Base-by-base conservation (phyloP, 2,329 filamentous ascomycete genomes). In the Verticillium klebahnii region DNA sequence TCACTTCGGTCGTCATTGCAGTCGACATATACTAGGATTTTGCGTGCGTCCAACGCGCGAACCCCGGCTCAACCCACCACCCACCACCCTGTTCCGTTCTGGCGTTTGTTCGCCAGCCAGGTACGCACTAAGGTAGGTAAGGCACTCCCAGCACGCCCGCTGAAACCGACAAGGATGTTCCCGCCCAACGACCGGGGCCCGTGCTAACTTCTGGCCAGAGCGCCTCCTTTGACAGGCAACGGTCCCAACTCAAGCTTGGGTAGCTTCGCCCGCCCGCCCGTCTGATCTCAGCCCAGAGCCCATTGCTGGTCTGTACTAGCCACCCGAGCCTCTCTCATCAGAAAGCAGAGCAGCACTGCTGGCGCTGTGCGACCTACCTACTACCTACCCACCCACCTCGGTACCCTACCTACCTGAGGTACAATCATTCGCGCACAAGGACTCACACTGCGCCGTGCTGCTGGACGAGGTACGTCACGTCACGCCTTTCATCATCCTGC, bases 181-280 rank as follows among this genome's bases (percentile, higher is more conserved):
- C 36, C 36, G 45, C 25, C 25, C 29, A 45, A 25, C 14, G 29
- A 39, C 62, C 56, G 59, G 61, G 61, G 45, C 57, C 58, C 9
- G 50, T 61, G 62, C 63, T 63, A 60, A 64, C 63, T 50, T 57
- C 54, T 56, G 60, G 55, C 25, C 59, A 40, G 60, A 29, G 40
- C 59, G 60, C 61, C 50, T 62, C 31, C 19, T 54, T 63, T 65
- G 61, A 65, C 63, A 65, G 61, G 57, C 58, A 61, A 55, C 64
- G 63, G 56, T 65, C 58, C 58, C 59, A 57, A n/a, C 34, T 37
- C 19, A 56, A 31, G 14, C 11, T 19, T 56, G 54, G 25, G 54
- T 34, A 56, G 54, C 54, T 56, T 34, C 25, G 25, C n/a, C 54
- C 31, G 14, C 31, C 54, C 54, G 23, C n/a, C 54, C 54, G 54